Evolutionary conservation across 1,284 basidiomycete species (phyloP).

Genomic region (Mycena sp.): DNA sequence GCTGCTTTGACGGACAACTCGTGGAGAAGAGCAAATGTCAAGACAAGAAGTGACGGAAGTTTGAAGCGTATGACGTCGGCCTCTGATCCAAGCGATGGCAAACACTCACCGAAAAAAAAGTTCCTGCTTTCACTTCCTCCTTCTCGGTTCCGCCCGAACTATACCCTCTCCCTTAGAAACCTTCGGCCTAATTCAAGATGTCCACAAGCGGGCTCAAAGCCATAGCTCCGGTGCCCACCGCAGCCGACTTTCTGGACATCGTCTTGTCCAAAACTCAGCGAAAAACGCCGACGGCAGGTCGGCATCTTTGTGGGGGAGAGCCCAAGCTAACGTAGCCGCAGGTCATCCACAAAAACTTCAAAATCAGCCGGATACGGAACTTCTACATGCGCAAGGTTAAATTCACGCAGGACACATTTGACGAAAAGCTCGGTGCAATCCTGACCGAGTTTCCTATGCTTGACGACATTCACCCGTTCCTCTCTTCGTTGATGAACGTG

Average conservation of each 20-base stretch:
- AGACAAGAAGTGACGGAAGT: too few species aligned
- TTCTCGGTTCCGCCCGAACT: background rate
- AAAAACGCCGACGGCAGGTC: conserved; percentile 92
- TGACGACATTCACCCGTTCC: conserved; percentile 96
- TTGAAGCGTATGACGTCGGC: too few species aligned
- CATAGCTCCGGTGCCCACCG: conserved; percentile 97
- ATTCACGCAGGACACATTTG: conserved; percentile 98
- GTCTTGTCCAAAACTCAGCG: conserved; percentile 94
- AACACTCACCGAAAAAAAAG: background rate
- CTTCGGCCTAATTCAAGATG: conserved; percentile 51
- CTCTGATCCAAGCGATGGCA: background rate
- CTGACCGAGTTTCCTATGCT: conserved; percentile 97
- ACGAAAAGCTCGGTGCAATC: conserved; percentile 96
- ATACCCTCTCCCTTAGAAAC: background rate
- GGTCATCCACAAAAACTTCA: conserved; percentile 99
- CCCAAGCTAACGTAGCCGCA: conserved; percentile 39
- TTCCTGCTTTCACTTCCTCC: background rate
- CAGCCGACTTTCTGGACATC: conserved; percentile 95
- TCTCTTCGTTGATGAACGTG: conserved; percentile 94
- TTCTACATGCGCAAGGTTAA: conserved; percentile 99
- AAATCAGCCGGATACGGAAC: conserved; percentile 94
- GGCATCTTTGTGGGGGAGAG: conserved; percentile 7
- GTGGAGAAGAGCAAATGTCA: background rate
- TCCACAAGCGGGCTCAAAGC: conserved; percentile 91
- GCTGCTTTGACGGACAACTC: too few species aligned